Evolutionary conservation across 306 rosid species (phyloP), one percentile per base, ranked within the genome.

Genomic region (Parietaria judaica): DNA sequence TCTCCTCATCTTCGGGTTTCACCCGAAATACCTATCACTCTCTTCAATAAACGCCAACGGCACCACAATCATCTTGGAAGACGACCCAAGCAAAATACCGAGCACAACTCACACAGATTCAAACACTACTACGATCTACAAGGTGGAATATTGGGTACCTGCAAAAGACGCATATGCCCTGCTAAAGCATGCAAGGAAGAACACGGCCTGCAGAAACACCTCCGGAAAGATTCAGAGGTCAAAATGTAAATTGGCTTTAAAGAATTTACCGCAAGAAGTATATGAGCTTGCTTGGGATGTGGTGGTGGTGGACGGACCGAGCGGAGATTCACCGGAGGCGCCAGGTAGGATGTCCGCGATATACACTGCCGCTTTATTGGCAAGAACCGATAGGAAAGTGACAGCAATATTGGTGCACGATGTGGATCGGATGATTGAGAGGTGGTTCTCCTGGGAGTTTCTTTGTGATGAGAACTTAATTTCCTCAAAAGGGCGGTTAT

Each of bases 401-500:
- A 86, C 94, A 0, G 75, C 83, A 51, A 94, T 88, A 37, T 72
- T 80, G 36, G 87, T 92, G 56, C 95, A 92, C 66, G 88, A 92
- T 59, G 81, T 77, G 14, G 76, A 92, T 75, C 84, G 96, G 41
- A 81, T 58, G 72, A 72, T 92, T 23, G 96, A 92, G 76, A 88
- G 82, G 79, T 86, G 98, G 96, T 92, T 83, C 78, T 92, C 95
- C 51, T 82, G 88, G 96, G 98, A 92, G 76, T 84, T 92, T 61
- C 83, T 92, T 14, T 84, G 98, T 70, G 85, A 86, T 65, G 92
- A 84, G 79, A 92, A 92, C 80, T 68, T 92, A 59, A 71, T 82
- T 60, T 69, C 88, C 72, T 84, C 95, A 37, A 86, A 77, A 80
- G 95, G 88, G 60, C 88, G 78, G 56, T 54, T 92, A 34, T 88